A percentile compares a stretch with the other conserved stretches of the same genome.
Conservation (phyloP, 2,329 filamentous ascomycete genomes). For the Conoideocrella luteorostrata region DNA sequence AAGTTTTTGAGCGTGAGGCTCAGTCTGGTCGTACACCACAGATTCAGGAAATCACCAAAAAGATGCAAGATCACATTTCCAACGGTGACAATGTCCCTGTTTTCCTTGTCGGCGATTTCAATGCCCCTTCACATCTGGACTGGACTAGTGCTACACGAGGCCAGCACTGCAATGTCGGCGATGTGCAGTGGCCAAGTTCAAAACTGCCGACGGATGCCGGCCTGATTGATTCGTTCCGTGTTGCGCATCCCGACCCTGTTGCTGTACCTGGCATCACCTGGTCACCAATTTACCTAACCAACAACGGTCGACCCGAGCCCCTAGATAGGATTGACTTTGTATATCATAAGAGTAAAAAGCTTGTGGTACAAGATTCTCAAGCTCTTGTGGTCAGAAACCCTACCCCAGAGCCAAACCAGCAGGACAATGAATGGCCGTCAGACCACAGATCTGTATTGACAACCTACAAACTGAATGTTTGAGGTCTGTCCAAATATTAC, state of each 20-base stretch:
- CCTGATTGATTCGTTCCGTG: conserved; percentile 30
- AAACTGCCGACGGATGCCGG: conserved; percentile 23
- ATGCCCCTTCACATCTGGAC: conserved; percentile 35
- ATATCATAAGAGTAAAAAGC: conserved; percentile 27
- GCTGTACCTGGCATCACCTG: conserved; percentile 23
- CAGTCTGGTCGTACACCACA: conserved; percentile 30
- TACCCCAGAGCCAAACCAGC: conserved; percentile 22
- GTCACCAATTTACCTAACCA: no score
- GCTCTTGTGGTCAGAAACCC: conserved; percentile 26
- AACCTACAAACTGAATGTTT: neutral
- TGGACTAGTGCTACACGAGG: conserved; percentile 23
- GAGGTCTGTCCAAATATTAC: no score
- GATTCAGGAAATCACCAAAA: conserved; percentile 23
- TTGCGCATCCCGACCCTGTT: conserved; percentile 25
- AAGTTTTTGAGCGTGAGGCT: conserved; percentile 25
- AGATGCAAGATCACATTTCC: conserved; percentile 22
- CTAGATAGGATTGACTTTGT: conserved; percentile 35
- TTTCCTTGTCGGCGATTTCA: conserved; percentile 32
- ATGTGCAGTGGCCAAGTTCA: conserved; percentile 30
- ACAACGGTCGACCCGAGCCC: conserved; percentile 26
- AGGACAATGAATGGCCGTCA: conserved; percentile 32
- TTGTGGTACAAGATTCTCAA: conserved; percentile 17
- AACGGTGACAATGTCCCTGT: conserved; percentile 25
- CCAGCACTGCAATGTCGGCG: conserved; percentile 27
- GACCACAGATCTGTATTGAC: conserved; percentile 20